These are phyloP conservation scores for Wallemia mellicola DNA, from an alignment of 1,284 basidiomycete species.

Conservation along the genomic window DNA sequence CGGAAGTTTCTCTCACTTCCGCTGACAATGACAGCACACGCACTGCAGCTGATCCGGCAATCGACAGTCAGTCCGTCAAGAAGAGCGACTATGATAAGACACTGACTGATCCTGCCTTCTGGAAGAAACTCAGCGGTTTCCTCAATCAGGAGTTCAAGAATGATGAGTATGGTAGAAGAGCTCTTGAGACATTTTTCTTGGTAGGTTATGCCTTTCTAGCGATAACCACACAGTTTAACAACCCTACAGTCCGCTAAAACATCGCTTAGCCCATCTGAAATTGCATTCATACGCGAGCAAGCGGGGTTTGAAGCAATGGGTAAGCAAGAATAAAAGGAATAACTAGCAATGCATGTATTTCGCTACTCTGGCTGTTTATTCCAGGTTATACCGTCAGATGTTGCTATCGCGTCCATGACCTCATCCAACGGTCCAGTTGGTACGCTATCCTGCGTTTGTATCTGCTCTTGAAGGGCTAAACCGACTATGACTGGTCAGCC, in stretches of 20 bases:
- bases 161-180: background rate
- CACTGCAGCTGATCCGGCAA: background rate
- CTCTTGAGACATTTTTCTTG: background rate
- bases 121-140: background rate
- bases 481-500: background rate
- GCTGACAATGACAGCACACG: background rate
- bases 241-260: background rate
- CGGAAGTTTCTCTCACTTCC: background rate
- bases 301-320: background rate
- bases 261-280: background rate
- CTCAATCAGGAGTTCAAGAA: background rate
- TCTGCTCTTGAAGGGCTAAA: background rate
- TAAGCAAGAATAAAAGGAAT: background rate
- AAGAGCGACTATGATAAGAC: background rate
- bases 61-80: background rate
- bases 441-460: background rate
- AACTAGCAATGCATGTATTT: background rate
- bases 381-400: background rate
- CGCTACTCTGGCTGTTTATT: background rate
- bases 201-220: background rate
- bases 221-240: background rate
- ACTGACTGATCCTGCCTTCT: background rate
- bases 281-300: background rate
- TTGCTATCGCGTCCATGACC: background rate
- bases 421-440: background rate